Percentiles rank a stretch among this genome's conserved stretches.
Evolutionary conservation across 306 rosid species (phyloP).

Genomic region (Lagenaria siceraria): DNA sequence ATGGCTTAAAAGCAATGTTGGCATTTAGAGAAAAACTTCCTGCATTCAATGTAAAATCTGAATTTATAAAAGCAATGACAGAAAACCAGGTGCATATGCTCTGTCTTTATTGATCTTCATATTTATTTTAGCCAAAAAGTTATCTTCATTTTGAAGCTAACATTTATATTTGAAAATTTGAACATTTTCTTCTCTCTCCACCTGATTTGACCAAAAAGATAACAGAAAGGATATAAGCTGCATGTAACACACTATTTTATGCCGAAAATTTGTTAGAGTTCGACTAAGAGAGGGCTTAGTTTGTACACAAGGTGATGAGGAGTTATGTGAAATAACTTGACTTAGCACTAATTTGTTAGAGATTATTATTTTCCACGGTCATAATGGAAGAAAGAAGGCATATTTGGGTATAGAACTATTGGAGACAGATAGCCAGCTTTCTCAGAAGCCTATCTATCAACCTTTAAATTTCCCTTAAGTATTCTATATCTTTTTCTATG

Average conservation of each 20-base stretch:
- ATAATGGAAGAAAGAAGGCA: not conserved
- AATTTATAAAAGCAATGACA: conserved; percentile 62
- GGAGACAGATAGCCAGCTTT: not conserved
- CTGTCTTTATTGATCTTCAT: not conserved
- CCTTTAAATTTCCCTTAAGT: not conserved
- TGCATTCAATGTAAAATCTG: conserved; percentile 66
- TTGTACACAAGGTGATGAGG: not conserved
- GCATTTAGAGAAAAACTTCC: conserved; percentile 80
- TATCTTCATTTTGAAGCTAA: not conserved
- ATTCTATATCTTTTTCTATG: not conserved
- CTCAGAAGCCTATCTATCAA: not conserved
- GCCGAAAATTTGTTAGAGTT: not conserved
- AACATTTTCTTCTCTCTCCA: not conserved
- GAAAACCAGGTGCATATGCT: conserved; percentile 64
- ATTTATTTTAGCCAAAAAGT: not conserved
- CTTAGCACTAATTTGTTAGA: not conserved
- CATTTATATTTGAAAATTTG: not conserved
- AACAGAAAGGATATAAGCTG: not conserved
- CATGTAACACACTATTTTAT: not conserved
- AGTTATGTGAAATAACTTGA: not conserved
- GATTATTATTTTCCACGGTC: not conserved
- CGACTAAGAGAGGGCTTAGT: too few relatives aligned
- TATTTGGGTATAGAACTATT: not conserved
- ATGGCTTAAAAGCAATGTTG: conserved; percentile 48
- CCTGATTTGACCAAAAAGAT: not conserved